Conservation (phyloP, 129 eudicot species). For the Mikania micrantha region DNA sequence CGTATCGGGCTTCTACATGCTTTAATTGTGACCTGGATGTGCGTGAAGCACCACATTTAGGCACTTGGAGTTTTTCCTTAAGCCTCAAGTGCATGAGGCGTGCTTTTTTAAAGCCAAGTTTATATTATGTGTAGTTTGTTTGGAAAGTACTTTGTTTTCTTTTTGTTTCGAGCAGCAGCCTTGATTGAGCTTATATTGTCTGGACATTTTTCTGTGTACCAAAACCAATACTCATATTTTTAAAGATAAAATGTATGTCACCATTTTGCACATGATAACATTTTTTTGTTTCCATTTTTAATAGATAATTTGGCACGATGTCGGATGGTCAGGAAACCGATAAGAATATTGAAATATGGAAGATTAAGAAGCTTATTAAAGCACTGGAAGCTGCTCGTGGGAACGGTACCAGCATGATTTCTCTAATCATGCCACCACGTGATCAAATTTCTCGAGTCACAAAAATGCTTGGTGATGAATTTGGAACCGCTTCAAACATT, state of each 20-base stretch:
- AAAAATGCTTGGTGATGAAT: conserved; percentile 39
- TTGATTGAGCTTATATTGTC: neutral
- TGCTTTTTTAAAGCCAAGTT: too few species aligned
- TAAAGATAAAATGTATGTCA: neutral
- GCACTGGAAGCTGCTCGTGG: conserved; percentile 40
- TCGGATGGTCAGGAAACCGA: conserved; percentile 28
- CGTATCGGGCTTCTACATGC: too few species aligned
- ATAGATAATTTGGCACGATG: conserved; percentile 10
- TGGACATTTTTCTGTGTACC: too few species aligned
- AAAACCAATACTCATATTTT: neutral
- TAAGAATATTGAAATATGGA: conserved; percentile 16
- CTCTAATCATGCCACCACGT: conserved; percentile 12
- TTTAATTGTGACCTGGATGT: too few species aligned
- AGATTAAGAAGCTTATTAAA: conserved; percentile 37
- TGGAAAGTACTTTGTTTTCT: neutral
- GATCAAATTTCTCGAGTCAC: conserved; percentile 37
- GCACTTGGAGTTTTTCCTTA: too few species aligned
- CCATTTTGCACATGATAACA: neutral
- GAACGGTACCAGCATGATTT: conserved; percentile 38
- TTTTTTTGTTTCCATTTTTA: neutral
- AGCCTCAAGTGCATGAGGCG: too few species aligned
- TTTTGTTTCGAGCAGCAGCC: neutral
- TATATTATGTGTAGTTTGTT: neutral
- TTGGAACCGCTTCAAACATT: conserved; percentile 16
- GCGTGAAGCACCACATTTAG: too few species aligned